phyloP scores from a whole-genome alignment of 192 early-diverging fungal genomes.

The Spizellomyces sp. region DNA sequence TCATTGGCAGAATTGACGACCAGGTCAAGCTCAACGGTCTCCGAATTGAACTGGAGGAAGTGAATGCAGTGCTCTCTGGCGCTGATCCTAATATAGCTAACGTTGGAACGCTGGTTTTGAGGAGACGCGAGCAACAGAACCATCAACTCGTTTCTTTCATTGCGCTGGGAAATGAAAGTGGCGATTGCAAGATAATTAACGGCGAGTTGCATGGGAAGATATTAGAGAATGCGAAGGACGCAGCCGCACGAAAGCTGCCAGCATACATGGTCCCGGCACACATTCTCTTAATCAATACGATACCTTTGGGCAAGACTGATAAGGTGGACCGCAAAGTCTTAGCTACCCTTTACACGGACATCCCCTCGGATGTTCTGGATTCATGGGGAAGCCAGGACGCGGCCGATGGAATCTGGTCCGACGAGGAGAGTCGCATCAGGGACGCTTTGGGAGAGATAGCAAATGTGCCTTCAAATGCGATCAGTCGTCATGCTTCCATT shows the following conservation, averaged over 20 bases:
- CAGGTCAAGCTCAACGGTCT: conserved; percentile 38
- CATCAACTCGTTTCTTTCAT: neutral
- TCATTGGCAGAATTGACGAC: conserved; percentile 37
- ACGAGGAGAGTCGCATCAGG: too few relatives aligned
- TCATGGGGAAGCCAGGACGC: neutral
- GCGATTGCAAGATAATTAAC: conserved; percentile 2
- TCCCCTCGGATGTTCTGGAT: neutral
- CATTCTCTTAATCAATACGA: conserved; percentile 1
- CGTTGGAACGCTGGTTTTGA: neutral
- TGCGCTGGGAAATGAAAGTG: neutral
- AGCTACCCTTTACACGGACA: neutral
- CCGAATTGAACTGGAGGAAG: conserved; percentile 32
- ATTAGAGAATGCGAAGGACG: neutral
- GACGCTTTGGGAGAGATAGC: too few relatives aligned
- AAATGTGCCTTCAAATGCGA: neutral
- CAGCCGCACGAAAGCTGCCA: conserved; percentile 14
- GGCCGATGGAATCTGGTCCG: neutral
- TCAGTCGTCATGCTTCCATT: neutral
- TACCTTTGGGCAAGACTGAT: conserved; percentile 12
- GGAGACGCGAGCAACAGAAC: neutral
- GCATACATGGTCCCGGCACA: conserved; percentile 20
- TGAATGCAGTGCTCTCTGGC: conserved; percentile 9
- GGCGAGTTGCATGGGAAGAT: neutral
- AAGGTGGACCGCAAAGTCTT: conserved; percentile 14
- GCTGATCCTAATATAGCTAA: neutral